Evolutionary conservation across 805 yeast genomes (phyloP), one percentile per base, ranked within the genome.

Genomic region (Candida khao-thaluensis): DNA sequence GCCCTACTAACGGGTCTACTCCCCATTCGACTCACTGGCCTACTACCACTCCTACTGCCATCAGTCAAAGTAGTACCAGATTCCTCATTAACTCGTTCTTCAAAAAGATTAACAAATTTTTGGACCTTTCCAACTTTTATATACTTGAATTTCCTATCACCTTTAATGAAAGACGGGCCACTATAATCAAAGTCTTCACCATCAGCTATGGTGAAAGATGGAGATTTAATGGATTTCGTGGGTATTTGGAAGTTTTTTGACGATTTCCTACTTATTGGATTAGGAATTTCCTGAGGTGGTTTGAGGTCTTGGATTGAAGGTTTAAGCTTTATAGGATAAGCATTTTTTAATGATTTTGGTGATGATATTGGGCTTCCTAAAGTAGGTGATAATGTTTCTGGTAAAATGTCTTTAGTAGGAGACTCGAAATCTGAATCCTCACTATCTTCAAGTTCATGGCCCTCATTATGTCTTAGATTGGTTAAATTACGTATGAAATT

Each of bases 111-210:
- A 9, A 69, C 74, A 47, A 66, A 68, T 48, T 67, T 66, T 44
- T 69, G 74, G 21, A 69, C 74, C 45, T 69, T 69, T 2, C 74
- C 74, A 17, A 69, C 68, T 48, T 67, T 68, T 42, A 69, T 69
- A 45, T 62, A 69, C 46, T 63, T 66, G 52, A 66, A 69, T 49
- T 68, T 69, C 41, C 62, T 64, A 50, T 67, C 64, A 37, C 64
- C 57, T 45, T 66, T 66, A 36, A 69, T 66, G 46, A 56, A 67
- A 8, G 58, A 48, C 6, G 68, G 69, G 9, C 59, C 69, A 31
- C 41, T 38, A 17, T 36, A 46, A 35, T 40, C 38, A 11, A 42
- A 35, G 21, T 37, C 41, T 33, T 47, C 48, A 17, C 38, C 30
- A 11, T 38, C 30, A 20, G 44, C 44, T 8, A 47, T 41, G 12